Conservation (phyloP, 352 stramenopile genomes). For the Pythium sukuiense region DNA sequence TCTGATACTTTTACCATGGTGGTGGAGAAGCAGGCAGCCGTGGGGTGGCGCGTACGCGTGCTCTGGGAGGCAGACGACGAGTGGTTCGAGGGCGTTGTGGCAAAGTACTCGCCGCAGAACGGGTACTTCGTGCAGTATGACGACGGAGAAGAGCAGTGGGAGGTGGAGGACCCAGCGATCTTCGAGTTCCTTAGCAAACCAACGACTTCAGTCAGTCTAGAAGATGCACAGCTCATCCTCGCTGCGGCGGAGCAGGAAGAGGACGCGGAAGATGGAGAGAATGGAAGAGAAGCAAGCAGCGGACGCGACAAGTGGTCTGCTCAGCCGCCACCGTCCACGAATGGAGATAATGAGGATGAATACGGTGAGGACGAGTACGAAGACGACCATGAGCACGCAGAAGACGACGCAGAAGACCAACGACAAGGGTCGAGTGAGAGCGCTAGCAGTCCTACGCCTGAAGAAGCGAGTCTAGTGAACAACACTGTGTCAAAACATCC, state of each 20-base stretch:
- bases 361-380: conserved; percentile 26
- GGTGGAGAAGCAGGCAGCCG: conserved; percentile 16
- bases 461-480: conserved; percentile 6
- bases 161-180: conserved; percentile 29
- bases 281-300: not conserved
- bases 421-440: not conserved
- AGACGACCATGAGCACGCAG: conserved; percentile 23
- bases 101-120: conserved; percentile 26
- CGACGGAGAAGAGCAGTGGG: conserved; percentile 79
- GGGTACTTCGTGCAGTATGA: conserved; percentile 74
- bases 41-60: conserved; percentile 58
- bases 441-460: conserved; percentile 2
- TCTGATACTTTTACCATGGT: not conserved
- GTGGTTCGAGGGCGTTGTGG: conserved; percentile 71
- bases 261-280: not conserved
- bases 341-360: conserved; percentile 12
- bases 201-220: not conserved
- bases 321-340: conserved; percentile 22
- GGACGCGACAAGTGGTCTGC: conserved; percentile 13
- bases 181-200: conserved; percentile 28
- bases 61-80: conserved; percentile 66
- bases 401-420: conserved; percentile 21
- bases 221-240: conserved; percentile 11
- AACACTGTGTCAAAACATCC: not conserved
- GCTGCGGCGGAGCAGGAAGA: not conserved